These are phyloP conservation scores for Trifolium pratense DNA, from an alignment of 306 rosid species.

Conservation along the genomic window DNA sequence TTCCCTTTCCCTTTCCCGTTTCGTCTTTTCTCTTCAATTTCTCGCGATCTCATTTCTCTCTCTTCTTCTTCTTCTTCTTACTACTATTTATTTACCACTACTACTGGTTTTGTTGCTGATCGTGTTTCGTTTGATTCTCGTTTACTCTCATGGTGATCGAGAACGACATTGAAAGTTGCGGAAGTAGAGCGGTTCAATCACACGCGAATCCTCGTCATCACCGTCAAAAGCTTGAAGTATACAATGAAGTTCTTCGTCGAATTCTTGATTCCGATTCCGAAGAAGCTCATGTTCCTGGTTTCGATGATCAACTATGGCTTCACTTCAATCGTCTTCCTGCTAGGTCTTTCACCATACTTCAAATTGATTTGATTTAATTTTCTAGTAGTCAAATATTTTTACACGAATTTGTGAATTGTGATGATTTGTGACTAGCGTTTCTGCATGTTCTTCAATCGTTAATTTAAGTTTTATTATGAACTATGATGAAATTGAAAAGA, in stretches of 20 bases:
- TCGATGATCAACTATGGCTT: slow-evolving; percentile 91
- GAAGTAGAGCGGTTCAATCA: slow-evolving; percentile 68
- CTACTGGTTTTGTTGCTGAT: slow-evolving; percentile 2
- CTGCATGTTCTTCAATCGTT: not conserved
- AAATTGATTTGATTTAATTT: too few relatives aligned
- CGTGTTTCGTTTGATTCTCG: slow-evolving; percentile 6
- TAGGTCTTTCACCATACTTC: slow-evolving; percentile 50
- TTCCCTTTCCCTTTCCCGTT: not conserved
- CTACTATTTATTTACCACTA: too few relatives aligned
- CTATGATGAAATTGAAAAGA: slow-evolving; percentile 7
- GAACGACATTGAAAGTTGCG: slow-evolving; percentile 90
- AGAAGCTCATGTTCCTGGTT: slow-evolving; percentile 80
- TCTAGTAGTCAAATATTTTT: too few relatives aligned
- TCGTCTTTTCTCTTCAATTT: slow-evolving; percentile 10
- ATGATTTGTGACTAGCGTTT: slow-evolving; percentile 9
- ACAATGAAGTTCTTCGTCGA: slow-evolving; percentile 87
- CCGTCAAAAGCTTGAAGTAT: slow-evolving; percentile 81
- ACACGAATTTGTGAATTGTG: slow-evolving; percentile 11
- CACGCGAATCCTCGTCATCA: slow-evolving; percentile 65
- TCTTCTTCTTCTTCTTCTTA: not conserved
- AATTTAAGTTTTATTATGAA: slow-evolving; percentile 15
- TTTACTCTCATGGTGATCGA: slow-evolving; percentile 68
- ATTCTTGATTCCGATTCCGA: slow-evolving; percentile 69
- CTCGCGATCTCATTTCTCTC: slow-evolving; percentile 40
- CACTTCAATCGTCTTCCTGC: slow-evolving; percentile 97